Percentiles rank a stretch among this genome's conserved stretches.
phyloP scores from a whole-genome alignment of 2,329 filamentous ascomycete genomes.

The Aspergillus sp. region DNA sequence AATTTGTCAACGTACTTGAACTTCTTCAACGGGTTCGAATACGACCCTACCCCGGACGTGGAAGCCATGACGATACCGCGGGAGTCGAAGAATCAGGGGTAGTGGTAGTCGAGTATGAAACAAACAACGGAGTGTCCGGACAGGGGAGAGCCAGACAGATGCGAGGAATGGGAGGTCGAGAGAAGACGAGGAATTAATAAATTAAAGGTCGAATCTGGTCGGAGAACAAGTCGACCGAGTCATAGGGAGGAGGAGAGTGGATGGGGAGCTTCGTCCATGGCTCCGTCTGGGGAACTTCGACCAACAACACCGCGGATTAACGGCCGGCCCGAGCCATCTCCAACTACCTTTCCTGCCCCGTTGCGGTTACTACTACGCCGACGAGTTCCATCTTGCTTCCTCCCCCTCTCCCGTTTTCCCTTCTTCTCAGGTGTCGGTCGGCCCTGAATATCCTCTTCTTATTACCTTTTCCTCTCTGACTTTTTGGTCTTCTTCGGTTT shows the following conservation, averaged over 20 bases:
- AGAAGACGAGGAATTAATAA: conserved; percentile 8
- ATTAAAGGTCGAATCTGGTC: conserved; percentile 1
- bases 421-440: conserved; percentile 12
- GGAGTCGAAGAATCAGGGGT: conserved; percentile 33
- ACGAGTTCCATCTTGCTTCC: background rate
- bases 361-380: too few species aligned
- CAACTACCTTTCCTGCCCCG: conserved; percentile 5
- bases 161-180: conserved; percentile 6
- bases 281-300: conserved; percentile 26
- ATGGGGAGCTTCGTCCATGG: conserved; percentile 19
- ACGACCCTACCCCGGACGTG: conserved; percentile 73
- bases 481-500: conserved; percentile 12
- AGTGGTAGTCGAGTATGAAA: conserved; percentile 7
- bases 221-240: conserved; percentile 6
- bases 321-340: conserved; percentile 7
- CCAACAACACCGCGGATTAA: conserved; percentile 26
- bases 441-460: conserved; percentile 16
- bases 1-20: conserved; percentile 72
- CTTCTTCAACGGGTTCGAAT: conserved; percentile 99
- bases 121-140: conserved; percentile 2
- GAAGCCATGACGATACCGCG: conserved; percentile 65
- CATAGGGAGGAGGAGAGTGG: conserved; percentile 12
- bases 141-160: conserved; percentile 2
- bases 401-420: conserved; percentile 16
- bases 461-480: conserved; percentile 22